These are phyloP conservation scores for Starmera caribaea DNA, from an alignment of 805 yeast species.

Conservation along the genomic window DNA sequence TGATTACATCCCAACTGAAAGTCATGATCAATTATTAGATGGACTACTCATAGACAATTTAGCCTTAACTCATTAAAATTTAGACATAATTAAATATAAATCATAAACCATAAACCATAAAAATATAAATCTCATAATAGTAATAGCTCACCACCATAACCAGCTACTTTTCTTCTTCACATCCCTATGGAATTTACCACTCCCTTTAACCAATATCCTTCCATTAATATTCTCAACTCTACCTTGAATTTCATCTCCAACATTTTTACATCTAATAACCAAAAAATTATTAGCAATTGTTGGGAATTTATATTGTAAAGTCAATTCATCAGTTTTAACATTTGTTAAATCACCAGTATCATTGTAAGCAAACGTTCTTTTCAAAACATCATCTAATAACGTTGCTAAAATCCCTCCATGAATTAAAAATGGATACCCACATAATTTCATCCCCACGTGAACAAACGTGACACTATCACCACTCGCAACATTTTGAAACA, in stretches of 20 bases:
- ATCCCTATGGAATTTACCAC: constrained; percentile 30
- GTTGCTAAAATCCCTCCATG: constrained; percentile 89
- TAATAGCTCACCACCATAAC: constrained; percentile 3
- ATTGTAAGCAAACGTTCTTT: constrained; percentile 33
- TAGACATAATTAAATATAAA: constrained; percentile 1
- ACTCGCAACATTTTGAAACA: constrained; percentile 47
- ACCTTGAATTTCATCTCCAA: constrained; percentile 35
- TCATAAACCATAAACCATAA: not conserved
- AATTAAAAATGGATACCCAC: constrained; percentile 80
- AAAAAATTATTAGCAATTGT: constrained; percentile 73
- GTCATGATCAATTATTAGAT: constrained; percentile 56
- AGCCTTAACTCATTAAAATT: constrained; percentile 6
- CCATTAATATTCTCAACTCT: constrained; percentile 44
- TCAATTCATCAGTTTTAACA: constrained; percentile 37
- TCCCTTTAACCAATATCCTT: constrained; percentile 45
- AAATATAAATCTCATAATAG: not conserved
- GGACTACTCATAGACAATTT: constrained; percentile 35
- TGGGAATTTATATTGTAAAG: constrained; percentile 55
- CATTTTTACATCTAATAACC: constrained; percentile 43
- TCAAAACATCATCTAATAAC: constrained; percentile 66
- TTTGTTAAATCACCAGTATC: constrained; percentile 29
- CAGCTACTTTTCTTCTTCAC: not conserved
- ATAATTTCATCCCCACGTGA: constrained; percentile 67
- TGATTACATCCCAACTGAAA: constrained; percentile 41
- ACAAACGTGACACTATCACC: constrained; percentile 57